phyloP scores from a whole-genome alignment of 495 filamentous ascomycete species.

The Aspergillus carlsbadensis region DNA sequence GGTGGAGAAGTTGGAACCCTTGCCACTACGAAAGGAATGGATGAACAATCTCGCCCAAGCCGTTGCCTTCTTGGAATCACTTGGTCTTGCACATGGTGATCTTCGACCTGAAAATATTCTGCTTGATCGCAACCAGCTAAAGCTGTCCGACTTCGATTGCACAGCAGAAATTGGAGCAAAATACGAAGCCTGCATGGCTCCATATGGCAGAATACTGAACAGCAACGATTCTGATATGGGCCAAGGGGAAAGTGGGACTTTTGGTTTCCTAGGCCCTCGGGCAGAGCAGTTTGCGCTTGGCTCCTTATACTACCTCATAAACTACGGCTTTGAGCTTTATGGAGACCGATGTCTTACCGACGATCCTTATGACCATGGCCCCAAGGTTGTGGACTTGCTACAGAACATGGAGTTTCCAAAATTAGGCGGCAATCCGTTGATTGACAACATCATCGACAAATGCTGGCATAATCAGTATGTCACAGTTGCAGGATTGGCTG shows the following conservation, averaged over 20 bases:
- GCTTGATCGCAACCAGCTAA: conserved; percentile 26
- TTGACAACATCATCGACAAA: conserved; percentile 37
- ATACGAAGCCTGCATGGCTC: conserved; percentile 28
- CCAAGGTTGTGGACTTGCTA: conserved; percentile 31
- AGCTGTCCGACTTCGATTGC: conserved; percentile 31
- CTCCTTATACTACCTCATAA: conserved; percentile 38
- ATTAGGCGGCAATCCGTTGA: conserved; percentile 29
- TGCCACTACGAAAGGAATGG: conserved; percentile 33
- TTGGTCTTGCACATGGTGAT: conserved; percentile 37
- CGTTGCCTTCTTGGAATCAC: conserved; percentile 38
- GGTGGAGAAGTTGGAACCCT: conserved; percentile 33
- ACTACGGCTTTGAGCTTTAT: conserved; percentile 39
- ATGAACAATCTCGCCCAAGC: conserved; percentile 42
- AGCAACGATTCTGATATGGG: conserved; percentile 15
- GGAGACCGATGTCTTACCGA: conserved; percentile 31
- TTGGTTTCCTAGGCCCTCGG: conserved; percentile 30
- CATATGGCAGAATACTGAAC: conserved; percentile 29
- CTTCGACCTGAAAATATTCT: conserved; percentile 32
- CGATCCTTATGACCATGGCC: conserved; percentile 37
- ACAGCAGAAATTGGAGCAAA: conserved; percentile 28
- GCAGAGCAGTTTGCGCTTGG: conserved; percentile 41
- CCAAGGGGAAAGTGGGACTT: conserved; percentile 26
- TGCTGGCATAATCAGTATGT: conserved; percentile 38
- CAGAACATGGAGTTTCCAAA: conserved; percentile 37
- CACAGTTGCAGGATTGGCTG: conserved; percentile 28